Evolutionary conservation across 169 alveolate genomes (phyloP).

Genomic region (Cryptosporidium baileyi): DNA sequence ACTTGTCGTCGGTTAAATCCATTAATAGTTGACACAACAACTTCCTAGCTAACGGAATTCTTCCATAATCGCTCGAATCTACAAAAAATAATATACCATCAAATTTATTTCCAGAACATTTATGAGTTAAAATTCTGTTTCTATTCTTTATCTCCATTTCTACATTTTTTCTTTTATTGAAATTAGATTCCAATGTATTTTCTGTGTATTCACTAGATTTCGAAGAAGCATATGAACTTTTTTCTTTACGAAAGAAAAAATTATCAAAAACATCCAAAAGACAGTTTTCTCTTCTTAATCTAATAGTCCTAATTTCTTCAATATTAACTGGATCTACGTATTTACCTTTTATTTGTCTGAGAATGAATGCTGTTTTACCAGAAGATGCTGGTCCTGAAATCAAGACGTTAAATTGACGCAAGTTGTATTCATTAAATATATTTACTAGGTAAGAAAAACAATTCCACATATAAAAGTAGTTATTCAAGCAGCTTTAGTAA

Average conservation of each 20-base stretch:
- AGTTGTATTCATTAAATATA: not conserved
- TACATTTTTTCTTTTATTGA: not conserved
- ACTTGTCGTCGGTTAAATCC: not conserved
- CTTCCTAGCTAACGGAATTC: conserved; percentile 57
- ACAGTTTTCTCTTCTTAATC: conserved; percentile 4
- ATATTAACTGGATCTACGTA: conserved; percentile 35
- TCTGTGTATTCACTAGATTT: not conserved
- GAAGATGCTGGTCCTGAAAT: conserved; percentile 66
- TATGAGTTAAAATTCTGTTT: not conserved
- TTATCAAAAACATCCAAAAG: not conserved
- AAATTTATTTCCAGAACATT: not conserved
- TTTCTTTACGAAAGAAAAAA: too few relatives aligned
- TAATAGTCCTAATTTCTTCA: not conserved
- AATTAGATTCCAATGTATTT: not conserved
- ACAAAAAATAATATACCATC: conserved; percentile 53
- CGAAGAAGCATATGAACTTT: not conserved
- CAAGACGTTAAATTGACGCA: conserved; percentile 11
- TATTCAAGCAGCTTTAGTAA: conserved; percentile 4
- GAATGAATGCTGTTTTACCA: conserved; percentile 39
- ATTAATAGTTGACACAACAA: not conserved
- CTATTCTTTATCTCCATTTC: not conserved
- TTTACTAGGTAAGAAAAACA: not conserved
- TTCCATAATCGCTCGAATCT: conserved; percentile 64
- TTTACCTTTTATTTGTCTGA: conserved; percentile 35
- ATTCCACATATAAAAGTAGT: not conserved